phyloP scores from a whole-genome alignment of 2,329 filamentous ascomycete species.

The Ceratocystis alfenasii region DNA sequence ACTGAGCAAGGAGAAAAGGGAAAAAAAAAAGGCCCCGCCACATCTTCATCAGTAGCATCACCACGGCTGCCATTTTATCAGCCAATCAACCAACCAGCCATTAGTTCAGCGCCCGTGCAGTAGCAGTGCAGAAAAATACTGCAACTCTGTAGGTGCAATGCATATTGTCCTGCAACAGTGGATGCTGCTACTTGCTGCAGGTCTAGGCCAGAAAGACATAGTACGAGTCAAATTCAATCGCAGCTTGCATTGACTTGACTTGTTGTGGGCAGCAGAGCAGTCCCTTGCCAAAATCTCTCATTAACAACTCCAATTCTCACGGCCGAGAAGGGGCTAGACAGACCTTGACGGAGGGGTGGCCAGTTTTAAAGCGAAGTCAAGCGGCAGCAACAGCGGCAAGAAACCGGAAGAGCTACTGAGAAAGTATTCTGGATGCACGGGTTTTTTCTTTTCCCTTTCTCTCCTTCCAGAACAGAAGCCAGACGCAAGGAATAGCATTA shows the following conservation, averaged over 20 bases:
- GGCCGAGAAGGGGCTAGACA: neutral
- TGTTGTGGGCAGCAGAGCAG: neutral
- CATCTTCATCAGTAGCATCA: neutral
- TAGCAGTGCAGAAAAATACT: neutral
- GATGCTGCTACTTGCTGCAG: neutral
- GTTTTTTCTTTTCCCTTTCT: neutral
- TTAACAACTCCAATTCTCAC: neutral
- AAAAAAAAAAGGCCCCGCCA: neutral
- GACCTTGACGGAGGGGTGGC: too few relatives aligned
- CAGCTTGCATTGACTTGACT: neutral
- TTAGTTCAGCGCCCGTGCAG: neutral
- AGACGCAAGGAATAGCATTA: neutral
- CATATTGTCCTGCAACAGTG: neutral
- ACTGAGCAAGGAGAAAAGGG: neutral
- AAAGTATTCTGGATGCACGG: neutral
- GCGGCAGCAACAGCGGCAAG: too few relatives aligned
- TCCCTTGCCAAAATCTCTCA: neutral
- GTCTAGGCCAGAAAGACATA: neutral
- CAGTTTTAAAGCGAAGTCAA: too few relatives aligned
- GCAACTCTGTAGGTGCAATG: neutral
- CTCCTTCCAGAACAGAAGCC: constrained; percentile 4
- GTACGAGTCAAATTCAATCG: neutral
- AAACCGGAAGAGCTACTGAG: too few relatives aligned
- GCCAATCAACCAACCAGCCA: neutral
- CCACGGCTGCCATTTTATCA: neutral